Percentiles rank a stretch among this genome's conserved stretches.
phyloP scores from a whole-genome alignment of 805 yeast genomes.

The Myxozyma neglecta region DNA sequence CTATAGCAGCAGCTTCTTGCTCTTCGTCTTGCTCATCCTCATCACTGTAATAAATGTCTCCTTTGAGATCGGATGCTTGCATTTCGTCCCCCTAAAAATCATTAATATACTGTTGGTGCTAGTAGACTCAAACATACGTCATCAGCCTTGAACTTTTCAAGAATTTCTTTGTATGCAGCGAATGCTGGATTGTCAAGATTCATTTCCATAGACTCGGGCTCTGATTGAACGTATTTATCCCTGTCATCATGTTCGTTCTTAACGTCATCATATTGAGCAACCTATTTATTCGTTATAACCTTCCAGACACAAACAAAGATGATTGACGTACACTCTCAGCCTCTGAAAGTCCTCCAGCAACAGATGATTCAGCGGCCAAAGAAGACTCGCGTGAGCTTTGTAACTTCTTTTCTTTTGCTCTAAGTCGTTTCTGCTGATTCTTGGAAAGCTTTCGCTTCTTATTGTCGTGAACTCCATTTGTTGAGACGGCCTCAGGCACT shows the following conservation, averaged over 20 bases:
- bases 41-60: conserved; percentile 41
- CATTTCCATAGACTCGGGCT: conserved; percentile 5
- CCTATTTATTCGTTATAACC: background rate
- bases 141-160: conserved; percentile 42
- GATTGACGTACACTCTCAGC: conserved; percentile 4
- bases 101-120: background rate
- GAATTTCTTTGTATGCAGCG: conserved; percentile 41
- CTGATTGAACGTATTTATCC: background rate
- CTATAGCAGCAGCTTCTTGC: conserved; percentile 32
- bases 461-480: background rate
- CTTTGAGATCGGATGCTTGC: conserved; percentile 33
- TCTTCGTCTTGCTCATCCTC: conserved; percentile 39
- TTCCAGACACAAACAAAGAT: background rate
- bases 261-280: background rate
- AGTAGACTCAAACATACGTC: conserved; percentile 15
- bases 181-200: conserved; percentile 38
- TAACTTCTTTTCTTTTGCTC: conserved; percentile 21
- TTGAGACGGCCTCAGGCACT: background rate
- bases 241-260: conserved; percentile 4
- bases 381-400: conserved; percentile 20
- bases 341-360: conserved; percentile 6
- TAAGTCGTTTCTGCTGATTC: conserved; percentile 23
- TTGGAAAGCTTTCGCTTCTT: conserved; percentile 18
- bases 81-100: conserved; percentile 22
- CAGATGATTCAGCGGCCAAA: conserved; percentile 3